Evolutionary conservation across 2,329 filamentous ascomycete genomes (phyloP).

Genomic region (Fusarium devonianum): DNA sequence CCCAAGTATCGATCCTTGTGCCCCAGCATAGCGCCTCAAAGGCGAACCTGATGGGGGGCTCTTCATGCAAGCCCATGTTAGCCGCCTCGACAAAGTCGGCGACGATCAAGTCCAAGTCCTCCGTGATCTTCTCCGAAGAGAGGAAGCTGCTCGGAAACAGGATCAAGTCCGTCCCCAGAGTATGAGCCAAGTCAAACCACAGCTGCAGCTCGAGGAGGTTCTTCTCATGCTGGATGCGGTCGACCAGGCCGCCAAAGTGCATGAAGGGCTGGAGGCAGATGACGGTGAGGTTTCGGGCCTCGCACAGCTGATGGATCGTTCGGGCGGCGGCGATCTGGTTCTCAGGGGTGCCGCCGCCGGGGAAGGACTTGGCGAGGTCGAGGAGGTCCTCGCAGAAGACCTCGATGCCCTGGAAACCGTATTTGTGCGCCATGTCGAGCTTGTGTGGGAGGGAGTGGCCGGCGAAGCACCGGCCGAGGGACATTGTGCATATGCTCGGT

Average conservation of each 20-base stretch:
- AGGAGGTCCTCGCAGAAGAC: slow-evolving; percentile 80
- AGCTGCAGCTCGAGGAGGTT: slow-evolving; percentile 69
- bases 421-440: slow-evolving; percentile 69
- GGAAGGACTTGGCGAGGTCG: slow-evolving; percentile 60
- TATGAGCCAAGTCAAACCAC: slow-evolving; percentile 73
- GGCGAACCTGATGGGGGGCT: slow-evolving; percentile 69
- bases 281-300: slow-evolving; percentile 59
- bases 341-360: slow-evolving; percentile 48
- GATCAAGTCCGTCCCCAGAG: slow-evolving; percentile 74
- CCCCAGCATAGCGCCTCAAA: slow-evolving; percentile 80
- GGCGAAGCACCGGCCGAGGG: slow-evolving; percentile 72
- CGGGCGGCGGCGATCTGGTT: slow-evolving; percentile 65
- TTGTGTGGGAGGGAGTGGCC: slow-evolving; percentile 73
- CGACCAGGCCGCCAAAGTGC: slow-evolving; percentile 77
- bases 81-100: slow-evolving; percentile 70
- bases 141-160: slow-evolving; percentile 78
- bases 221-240: slow-evolving; percentile 63
- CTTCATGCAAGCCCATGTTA: slow-evolving; percentile 67
- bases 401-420: slow-evolving; percentile 75
- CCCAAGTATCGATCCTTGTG: slow-evolving; percentile 75
- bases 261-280: slow-evolving; percentile 79
- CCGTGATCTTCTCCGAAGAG: slow-evolving; percentile 51
- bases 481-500: slow-evolving; percentile 78
- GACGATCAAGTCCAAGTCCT: slow-evolving; percentile 63
- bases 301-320: slow-evolving; percentile 64